Conservation (phyloP, 2,329 filamentous ascomycete species). For the Fusarium odoratissimum region DNA sequence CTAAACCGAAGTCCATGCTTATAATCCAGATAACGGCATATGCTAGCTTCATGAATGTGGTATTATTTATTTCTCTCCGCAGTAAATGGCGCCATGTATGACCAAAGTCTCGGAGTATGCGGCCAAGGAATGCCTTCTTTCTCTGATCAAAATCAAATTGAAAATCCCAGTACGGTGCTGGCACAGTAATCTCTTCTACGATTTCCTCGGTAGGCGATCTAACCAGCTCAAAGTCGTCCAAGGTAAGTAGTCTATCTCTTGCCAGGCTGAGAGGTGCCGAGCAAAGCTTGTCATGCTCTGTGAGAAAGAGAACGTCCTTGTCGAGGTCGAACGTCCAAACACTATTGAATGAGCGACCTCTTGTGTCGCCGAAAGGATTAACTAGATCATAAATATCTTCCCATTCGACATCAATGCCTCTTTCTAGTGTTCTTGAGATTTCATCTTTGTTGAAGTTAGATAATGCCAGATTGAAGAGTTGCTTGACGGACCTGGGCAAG, state of each 20-base stretch:
- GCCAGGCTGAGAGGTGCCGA: constrained; percentile 19
- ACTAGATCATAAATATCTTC: not conserved
- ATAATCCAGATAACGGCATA: constrained; percentile 33
- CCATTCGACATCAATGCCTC: not conserved
- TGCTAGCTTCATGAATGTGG: constrained; percentile 31
- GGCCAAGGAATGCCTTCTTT: constrained; percentile 22
- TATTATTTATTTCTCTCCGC: constrained; percentile 20
- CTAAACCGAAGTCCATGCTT: not conserved
- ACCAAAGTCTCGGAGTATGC: constrained; percentile 29
- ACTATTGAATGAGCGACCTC: not conserved
- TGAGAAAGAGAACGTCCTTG: not conserved
- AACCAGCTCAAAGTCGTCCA: constrained; percentile 25
- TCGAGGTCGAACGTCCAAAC: constrained; percentile 12
- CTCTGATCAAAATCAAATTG: not conserved
- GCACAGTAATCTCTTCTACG: not conserved
- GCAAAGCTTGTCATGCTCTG: not conserved
- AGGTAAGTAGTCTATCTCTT: constrained; percentile 18
- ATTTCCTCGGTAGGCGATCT: not conserved
- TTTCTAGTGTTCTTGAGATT: not conserved
- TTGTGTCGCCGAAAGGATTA: not conserved
- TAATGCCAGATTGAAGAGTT: no score
- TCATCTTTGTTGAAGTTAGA: not conserved
- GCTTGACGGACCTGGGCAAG: not conserved
- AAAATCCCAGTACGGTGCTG: constrained; percentile 31
- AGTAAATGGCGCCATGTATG: constrained; percentile 40